Base-by-base conservation (phyloP, 495 filamentous ascomycete genomes). In the Hypoxylon fragiforme region DNA sequence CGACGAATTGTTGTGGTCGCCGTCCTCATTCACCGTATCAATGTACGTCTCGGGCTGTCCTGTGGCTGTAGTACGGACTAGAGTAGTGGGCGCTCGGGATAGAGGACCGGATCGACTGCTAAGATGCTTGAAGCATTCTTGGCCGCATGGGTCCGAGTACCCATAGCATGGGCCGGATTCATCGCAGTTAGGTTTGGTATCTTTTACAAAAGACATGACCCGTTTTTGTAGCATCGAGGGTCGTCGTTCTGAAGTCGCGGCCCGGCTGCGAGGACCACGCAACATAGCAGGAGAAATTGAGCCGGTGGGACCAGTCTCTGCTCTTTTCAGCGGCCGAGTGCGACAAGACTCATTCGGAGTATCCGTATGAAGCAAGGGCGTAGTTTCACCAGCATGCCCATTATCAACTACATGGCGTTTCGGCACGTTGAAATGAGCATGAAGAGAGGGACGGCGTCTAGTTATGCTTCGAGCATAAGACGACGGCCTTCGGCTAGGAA, bases 81-180 rank as follows among this genome's bases (percentile, higher is more conserved):
- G 24, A 24, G 12, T 40, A 7, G 67, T 65, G 8, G 62, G 24
- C 7, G 34, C 44, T 7, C 71, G 65, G 3, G 57, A 39, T n/a
- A 63, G 44, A 1, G 54, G 48, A 26, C 54, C 63, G 3, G 63
- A 52, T 15, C 68, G 65, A 1, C 44, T 63, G 55, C 44, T 62
- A 15, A 77, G 37, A 37, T 78, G 76, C 60, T 84, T 86, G 65
- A 86, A 84, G 70, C 91, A 95, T 63, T 94, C 87, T 54, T 84
- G 83, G 0, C 89, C 90, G 64, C 91, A 96, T 3, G 89, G 87
- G 65, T 95, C 88, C 0, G 88, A 85, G 62, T 88, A 91, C 6
- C 91, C 91, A 53, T 81, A 92, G 63, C 91, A 96, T 0, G 87
- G 86, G 0, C 88, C 90, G 42, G 79, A 67, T 54, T 85, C 81